Base-by-base conservation (phyloP, 2,329 filamentous ascomycete genomes). In the Paracoccidioides brasiliensis region DNA sequence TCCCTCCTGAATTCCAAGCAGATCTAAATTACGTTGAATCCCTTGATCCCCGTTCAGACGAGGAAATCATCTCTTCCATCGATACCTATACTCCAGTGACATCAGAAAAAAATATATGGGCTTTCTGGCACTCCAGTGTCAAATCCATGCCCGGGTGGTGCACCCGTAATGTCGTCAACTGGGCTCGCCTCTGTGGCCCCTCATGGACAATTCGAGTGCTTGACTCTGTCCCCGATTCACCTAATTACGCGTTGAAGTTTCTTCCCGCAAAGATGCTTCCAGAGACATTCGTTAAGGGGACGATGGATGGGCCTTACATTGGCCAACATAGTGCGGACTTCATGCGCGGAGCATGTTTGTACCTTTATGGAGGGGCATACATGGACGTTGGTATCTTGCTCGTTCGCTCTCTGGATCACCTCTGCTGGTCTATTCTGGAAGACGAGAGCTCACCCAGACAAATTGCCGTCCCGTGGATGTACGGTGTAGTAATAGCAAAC, bases 351-450 rank as follows among this genome's bases (percentile, higher is more conserved):
- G 67, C 73, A 0, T 61, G 73, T 2, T 55, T 77, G 2, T 72
- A 67, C 53, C 60, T 69, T 5, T 66, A 75, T 37, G 75, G 74
- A 0, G 74, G 74, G 0, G 65, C 73, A 1, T 76, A 70, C 66
- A 68, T 76, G 53, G 74, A 77, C 10, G 70, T 69, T 0, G 71
- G 72, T 0, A 71, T 70, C 4, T 70, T 74, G 15, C 61, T 76
- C 0, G 68, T 76, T 49, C 67, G 69, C 0, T 63, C 70, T 38
- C 57, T 76, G 0, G 73, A 76, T 10, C 63, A 66, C 2, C 68
- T 76, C 0, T 76, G 72, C 64, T 46, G 44, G 44, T 8, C 30
- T 33, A 46, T 30, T 7, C 5, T 46, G 10, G 43, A 22, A 32
- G 43, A 45, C 22, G 43, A 45, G 22, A 45, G 28, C 12, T 28